Evolutionary conservation across 208 protist genomes (phyloP), one percentile per base, ranked within the genome.

Genomic region (Acanthamoeba healyi): DNA sequence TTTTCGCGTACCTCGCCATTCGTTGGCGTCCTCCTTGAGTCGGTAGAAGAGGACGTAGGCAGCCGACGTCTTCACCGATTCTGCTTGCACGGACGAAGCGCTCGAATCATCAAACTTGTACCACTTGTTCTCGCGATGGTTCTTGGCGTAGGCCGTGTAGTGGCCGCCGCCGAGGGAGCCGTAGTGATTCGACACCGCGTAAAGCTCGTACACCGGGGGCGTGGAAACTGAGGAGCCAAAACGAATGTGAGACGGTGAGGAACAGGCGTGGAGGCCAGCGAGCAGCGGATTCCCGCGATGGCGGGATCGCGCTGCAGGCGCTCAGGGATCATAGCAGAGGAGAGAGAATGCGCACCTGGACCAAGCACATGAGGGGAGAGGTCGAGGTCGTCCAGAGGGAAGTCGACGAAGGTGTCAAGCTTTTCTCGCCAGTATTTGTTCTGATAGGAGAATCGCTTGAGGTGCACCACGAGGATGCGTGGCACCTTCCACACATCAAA

Each of bases 401-500:
- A 97, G 44, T 97, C 95, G 4, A 97, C 95, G 34, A 95, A 81
- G 19, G 95, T 97, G 44, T 97, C 97, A 0, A 97, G 42, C 49
- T 97, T 97, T 19, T 97, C 96, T 56, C 96, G 42, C 54, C 74
- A 88, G 87, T 94, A 93, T 32, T 70, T 32, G 14, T 54, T 77
- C 29, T 88, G 91, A 86, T 97, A 96, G 22, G 63, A 95, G 95
- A 98, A 98, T 38, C 97, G 94, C 61, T 98, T 98, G 2, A 98
- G 92, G 44, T 98, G 97, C 24, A 98, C 81, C 26, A 98, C 96
- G 0, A 98, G 81, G 36, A 98, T 93, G 5, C 94, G 79, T 38
- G 97, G 97, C 34, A 97, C 22, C 63, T 84, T 95, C 96, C 96
- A 98, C 19, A 98, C 56, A 51, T 97, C 96, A 63, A 98, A 94